Base-by-base conservation (phyloP, 305 asterid species). In the Monarda citriodora region DNA sequence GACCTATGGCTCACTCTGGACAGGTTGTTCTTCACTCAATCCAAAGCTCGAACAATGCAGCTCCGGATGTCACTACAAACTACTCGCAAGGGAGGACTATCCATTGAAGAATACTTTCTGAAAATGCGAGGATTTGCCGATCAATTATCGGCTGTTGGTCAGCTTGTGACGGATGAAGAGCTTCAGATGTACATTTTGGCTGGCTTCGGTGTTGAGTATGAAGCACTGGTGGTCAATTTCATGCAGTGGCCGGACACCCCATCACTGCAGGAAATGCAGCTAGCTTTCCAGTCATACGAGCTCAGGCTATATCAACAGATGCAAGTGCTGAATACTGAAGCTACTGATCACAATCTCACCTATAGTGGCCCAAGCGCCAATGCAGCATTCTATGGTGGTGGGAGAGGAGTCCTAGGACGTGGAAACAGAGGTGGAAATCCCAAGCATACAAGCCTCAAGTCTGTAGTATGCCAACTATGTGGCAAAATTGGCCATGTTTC, bases 171-270 rank as follows among this genome's bases (percentile, higher is more conserved):
- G 0, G 26, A 47, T 47, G 52, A 47, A 3, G 52, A 47, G 0
- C 10, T 47, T 1, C 0, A 9, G 6, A n/a, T 46, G 51, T 18
- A 46, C 2, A 4, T 46, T 8, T 6, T 46, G 0, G 15, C 7
- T 9, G 29, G 26, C 0, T 41, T 41, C 5, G 46, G 46, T 0
- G 8, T 3, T 0, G 22, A 20, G 3, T 47, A 47, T 11, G 26
- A 47, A 1, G 52, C 52, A 3, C 2, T 47, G 5, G 52, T 47
- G 1, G 52, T 47, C 0, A 47, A 47, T 20, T 5, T 47, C 2
- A 47, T 20, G 13, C 14, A 18, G 0, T 0, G 26, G 1, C 0
- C 46, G 0, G 18, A 41, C 0, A 0, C 46, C 6, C 18, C 5
- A 0, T 4, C 15, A 3, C 8, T 41, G 0, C 46, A 15, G 17